Evolutionary conservation across 352 stramenopile species (phyloP), one percentile per base, ranked within the genome.

Genomic region (Phytophthora cryptogea): DNA sequence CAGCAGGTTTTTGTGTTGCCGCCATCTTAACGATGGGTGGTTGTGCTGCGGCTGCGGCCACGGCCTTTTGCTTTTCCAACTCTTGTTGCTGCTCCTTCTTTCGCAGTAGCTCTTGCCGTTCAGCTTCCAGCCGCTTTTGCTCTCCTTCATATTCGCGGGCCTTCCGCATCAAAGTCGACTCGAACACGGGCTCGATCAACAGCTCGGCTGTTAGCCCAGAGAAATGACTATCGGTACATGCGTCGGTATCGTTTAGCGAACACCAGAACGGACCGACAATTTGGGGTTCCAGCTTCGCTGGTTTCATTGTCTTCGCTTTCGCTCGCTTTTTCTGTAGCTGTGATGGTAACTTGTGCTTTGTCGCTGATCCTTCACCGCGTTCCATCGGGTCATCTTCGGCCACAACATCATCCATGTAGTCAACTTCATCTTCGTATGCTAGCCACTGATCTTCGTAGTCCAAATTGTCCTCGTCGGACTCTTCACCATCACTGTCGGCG

Each of bases 401-500:
- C 9, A 68, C 63, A 0, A 52, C 67, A 39, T 68, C 80, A 20
- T 92, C 83, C 43, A 78, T 88, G 53, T 95, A 95, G 36, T 95
- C 86, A 14, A 95, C 80, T 66, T 95, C 86, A 39, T 95, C 84
- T 47, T 95, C 86, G 47, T 95, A 94, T 4, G 86, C 86, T 20
- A 95, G 68, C 86, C 86, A 95, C 36, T 92, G 58, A 41, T 95
- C 86, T 13, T 76, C 83, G 51, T 95, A 95, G 46, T 95, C 87
- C 43, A 95, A 71, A 53, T 86, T 79, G 44, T 92, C 80, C 5
- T 92, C 83, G 13, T 88, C 81, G 1, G 86, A 89, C 26, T 92
- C 83, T 10, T 90, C 85, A 8, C 72, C 78, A 54, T 94, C 84
- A 48, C 72, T 88, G 20, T 91, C 82, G 14, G 73, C 84, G 23